Evolutionary conservation across 2,329 filamentous ascomycete genomes (phyloP).

Genomic region (Scolecobasidium constrictum): DNA sequence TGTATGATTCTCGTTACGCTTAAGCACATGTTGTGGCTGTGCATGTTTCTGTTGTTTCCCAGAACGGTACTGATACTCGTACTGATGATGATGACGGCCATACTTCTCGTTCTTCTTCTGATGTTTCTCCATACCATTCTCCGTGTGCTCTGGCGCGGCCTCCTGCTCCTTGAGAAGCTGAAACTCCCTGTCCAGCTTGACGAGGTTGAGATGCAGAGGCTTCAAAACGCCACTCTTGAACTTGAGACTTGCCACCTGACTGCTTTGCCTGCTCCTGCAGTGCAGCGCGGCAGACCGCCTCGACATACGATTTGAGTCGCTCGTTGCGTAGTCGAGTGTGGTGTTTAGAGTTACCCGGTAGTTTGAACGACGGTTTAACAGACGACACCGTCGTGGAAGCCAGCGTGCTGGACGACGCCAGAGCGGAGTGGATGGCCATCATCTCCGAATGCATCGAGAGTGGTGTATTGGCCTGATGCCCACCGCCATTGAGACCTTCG

Average conservation of each 20-base stretch:
- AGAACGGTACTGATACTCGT: conserved; percentile 18
- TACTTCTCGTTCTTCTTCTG: conserved; percentile 14
- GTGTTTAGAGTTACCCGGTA: conserved; percentile 38
- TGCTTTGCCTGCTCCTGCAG: conserved; percentile 13
- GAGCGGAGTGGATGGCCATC: conserved; percentile 38
- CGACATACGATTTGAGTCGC: conserved; percentile 34
- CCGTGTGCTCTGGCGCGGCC: conserved; percentile 17
- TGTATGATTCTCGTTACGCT: conserved; percentile 1
- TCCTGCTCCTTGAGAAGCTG: conserved; percentile 17
- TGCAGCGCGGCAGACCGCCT: conserved; percentile 27
- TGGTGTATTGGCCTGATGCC: conserved; percentile 29
- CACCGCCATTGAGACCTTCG: conserved; percentile 26
- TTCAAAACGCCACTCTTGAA: conserved; percentile 41
- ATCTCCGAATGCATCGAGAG: conserved; percentile 45
- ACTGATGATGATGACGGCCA: conserved; percentile 19
- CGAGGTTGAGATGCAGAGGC: conserved; percentile 29
- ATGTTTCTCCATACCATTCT: conserved; percentile 22
- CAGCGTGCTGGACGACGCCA: conserved; percentile 21
- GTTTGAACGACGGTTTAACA: conserved; percentile 40
- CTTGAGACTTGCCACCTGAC: conserved; percentile 24
- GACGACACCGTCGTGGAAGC: conserved; percentile 31
- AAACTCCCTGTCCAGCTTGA: conserved; percentile 14
- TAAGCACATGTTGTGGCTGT: conserved; percentile 15
- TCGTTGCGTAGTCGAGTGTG: conserved; percentile 32
- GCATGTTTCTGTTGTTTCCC: conserved; percentile 18